Percentiles rank a stretch among this genome's conserved stretches.
Conservation (phyloP, 2,329 filamentous ascomycete species). For the Berkeleyomyces rouxiae region DNA sequence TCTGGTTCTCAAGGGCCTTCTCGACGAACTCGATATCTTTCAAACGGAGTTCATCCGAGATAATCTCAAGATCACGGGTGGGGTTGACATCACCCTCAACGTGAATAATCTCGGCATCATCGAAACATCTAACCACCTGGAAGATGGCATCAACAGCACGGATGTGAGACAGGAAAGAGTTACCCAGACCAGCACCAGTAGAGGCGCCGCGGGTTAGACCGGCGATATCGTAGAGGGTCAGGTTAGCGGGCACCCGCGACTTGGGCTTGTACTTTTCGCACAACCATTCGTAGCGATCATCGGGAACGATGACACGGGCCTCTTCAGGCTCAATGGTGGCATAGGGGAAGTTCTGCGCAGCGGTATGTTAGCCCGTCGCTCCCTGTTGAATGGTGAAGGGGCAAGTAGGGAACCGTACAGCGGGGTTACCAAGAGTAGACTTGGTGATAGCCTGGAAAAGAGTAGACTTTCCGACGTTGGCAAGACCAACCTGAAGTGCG, state of each 20-base stretch:
- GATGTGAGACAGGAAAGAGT: constrained; percentile 96
- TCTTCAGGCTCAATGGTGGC: constrained; percentile 98
- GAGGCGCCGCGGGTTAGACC: constrained; percentile 91
- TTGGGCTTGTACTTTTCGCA: constrained; percentile 95
- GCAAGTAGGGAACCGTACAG: constrained; percentile 41
- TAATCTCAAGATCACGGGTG: constrained; percentile 84
- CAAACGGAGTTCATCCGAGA: constrained; percentile 86
- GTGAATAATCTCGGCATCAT: constrained; percentile 98
- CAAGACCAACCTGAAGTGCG: constrained; percentile 65
- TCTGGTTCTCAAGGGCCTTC: constrained; percentile 79
- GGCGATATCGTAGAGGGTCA: constrained; percentile 97
- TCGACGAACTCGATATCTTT: constrained; percentile 98
- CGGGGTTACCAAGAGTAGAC: constrained; percentile 90
- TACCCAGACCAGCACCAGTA: constrained; percentile 91
- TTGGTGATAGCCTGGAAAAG: constrained; percentile 99
- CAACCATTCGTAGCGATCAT: constrained; percentile 92
- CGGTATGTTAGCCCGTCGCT: constrained; percentile 18
- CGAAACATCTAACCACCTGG: constrained; percentile 91
- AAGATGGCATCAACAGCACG: constrained; percentile 96
- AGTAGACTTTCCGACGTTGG: constrained; percentile 98
- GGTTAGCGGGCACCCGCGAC: constrained; percentile 86
- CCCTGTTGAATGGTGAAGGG: constrained; percentile 21
- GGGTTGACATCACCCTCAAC: constrained; percentile 98
- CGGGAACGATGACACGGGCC: constrained; percentile 89
- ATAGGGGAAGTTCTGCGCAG: constrained; percentile 77